Evolutionary conservation across 345 rosid species (phyloP).

Genomic region (Rubroshorea leprosula): DNA sequence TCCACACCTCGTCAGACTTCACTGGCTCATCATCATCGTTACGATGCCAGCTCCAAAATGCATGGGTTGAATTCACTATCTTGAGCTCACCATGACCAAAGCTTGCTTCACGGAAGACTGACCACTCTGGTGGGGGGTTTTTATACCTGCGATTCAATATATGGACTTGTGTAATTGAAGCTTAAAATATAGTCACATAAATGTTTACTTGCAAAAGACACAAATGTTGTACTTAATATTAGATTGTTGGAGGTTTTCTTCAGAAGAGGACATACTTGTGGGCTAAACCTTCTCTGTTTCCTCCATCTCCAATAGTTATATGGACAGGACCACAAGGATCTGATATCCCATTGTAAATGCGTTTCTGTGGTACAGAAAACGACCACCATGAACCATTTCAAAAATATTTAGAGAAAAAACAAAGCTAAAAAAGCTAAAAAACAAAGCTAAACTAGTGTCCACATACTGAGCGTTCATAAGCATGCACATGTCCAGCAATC

Average conservation of each 20-base stretch:
- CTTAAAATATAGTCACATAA: not conserved
- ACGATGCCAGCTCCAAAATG: slow-evolving; percentile 94
- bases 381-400: slow-evolving; percentile 11
- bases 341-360: slow-evolving; percentile 55
- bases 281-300: slow-evolving; percentile 91
- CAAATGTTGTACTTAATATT: not conserved
- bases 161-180: not conserved
- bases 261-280: slow-evolving; percentile 38
- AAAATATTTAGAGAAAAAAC: slow-evolving; percentile 9
- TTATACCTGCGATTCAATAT: slow-evolving; percentile 36
- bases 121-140: slow-evolving; percentile 80
- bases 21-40: slow-evolving; percentile 93
- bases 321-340: slow-evolving; percentile 78
- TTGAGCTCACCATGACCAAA: slow-evolving; percentile 93
- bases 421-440: too few relatives aligned
- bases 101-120: slow-evolving; percentile 93
- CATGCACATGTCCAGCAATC: slow-evolving; percentile 90
- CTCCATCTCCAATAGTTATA: slow-evolving; percentile 92
- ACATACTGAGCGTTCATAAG: slow-evolving; percentile 86
- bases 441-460: not conserved
- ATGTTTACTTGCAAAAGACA: not conserved
- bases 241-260: not conserved
- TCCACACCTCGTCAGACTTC: slow-evolving; percentile 79
- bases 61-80: slow-evolving; percentile 72
- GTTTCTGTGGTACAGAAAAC: slow-evolving; percentile 44